A percentile compares a stretch with the other conserved stretches of the same genome.
These are phyloP conservation scores for Metschnikowia corniflorae DNA, from an alignment of 805 yeast genomes.

Conservation along the genomic window DNA sequence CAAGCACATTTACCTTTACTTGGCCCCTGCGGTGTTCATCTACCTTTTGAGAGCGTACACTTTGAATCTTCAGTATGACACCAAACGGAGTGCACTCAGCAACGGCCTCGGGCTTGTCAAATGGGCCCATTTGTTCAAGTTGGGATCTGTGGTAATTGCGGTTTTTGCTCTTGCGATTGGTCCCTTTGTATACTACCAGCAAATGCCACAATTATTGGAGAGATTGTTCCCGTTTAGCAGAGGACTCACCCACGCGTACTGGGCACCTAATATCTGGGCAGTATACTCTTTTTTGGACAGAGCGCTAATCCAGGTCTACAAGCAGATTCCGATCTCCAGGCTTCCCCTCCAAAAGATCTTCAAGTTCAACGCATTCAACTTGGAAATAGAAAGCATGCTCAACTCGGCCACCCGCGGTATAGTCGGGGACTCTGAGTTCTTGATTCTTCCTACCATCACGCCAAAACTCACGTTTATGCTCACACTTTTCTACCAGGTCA, in stretches of 20 bases:
- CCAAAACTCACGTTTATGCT: slow-evolving; percentile 75
- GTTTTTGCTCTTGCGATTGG: slow-evolving; percentile 69
- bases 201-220: slow-evolving; percentile 57
- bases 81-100: slow-evolving; percentile 21
- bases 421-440: slow-evolving; percentile 85
- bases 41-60: slow-evolving; percentile 73
- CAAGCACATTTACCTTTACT: slow-evolving; percentile 87
- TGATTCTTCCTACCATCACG: slow-evolving; percentile 73
- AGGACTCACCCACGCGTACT: slow-evolving; percentile 95
- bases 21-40: slow-evolving; percentile 91
- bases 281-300: slow-evolving; percentile 82
- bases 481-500: slow-evolving; percentile 78
- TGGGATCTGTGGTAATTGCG: slow-evolving; percentile 59
- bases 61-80: slow-evolving; percentile 40
- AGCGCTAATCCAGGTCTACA: slow-evolving; percentile 48
- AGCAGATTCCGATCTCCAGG: slow-evolving; percentile 31
- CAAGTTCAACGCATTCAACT: slow-evolving; percentile 44
- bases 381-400: slow-evolving; percentile 31
- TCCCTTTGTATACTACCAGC: slow-evolving; percentile 66
- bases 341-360: slow-evolving; percentile 30
- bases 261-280: slow-evolving; percentile 99
- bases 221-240: slow-evolving; percentile 91
- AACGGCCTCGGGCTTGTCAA: slow-evolving; percentile 37
- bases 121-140: slow-evolving; percentile 56
- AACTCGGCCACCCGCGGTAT: slow-evolving; percentile 68